Conservation (phyloP, 2,329 filamentous ascomycete genomes). For the Monosporascus sp. region DNA sequence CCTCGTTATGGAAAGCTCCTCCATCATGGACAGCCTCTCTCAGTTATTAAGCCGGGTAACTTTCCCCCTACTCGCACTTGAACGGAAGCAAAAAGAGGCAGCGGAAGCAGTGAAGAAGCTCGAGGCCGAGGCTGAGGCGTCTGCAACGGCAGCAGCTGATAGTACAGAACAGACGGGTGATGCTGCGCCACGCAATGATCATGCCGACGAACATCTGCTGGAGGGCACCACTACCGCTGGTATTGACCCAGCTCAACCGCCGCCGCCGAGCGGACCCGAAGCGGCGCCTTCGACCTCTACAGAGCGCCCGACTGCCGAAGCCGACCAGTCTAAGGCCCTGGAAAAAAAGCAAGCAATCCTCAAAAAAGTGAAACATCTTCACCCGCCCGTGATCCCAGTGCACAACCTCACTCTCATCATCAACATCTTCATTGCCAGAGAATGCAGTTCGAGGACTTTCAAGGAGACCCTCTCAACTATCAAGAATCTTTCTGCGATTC, state of each 20-base stretch:
- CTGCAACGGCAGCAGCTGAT: slow-evolving; percentile 10
- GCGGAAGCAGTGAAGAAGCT: slow-evolving; percentile 32
- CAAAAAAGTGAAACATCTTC: slow-evolving; percentile 55
- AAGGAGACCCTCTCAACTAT: slow-evolving; percentile 97
- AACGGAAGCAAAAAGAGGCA: slow-evolving; percentile 56
- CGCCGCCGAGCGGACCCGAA: slow-evolving; percentile 10
- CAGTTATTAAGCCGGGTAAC: slow-evolving; percentile 85
- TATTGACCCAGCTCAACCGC: slow-evolving; percentile 14
- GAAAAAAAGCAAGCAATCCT: slow-evolving; percentile 36
- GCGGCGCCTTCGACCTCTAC: slow-evolving; percentile 19
- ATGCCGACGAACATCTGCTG: slow-evolving; percentile 6
- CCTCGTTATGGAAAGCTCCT: slow-evolving; percentile 93
- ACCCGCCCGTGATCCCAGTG: slow-evolving; percentile 79
- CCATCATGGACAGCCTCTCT: slow-evolving; percentile 91
- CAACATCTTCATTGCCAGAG: slow-evolving; percentile 89
- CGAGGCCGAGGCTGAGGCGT: slow-evolving; percentile 18
- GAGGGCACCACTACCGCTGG: slow-evolving; percentile 8
- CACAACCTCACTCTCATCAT: slow-evolving; percentile 91
- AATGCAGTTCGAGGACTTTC: slow-evolving; percentile 97
- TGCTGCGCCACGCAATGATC: slow-evolving; percentile 7
- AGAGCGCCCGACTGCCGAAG: slow-evolving; percentile 22
- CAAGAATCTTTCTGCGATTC: slow-evolving; percentile 92
- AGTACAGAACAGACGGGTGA: slow-evolving; percentile 5
- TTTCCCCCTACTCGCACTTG: slow-evolving; percentile 71
- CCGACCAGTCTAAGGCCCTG: slow-evolving; percentile 30